Evolutionary conservation across 1,139 yeast genomes (phyloP), one percentile per base, ranked within the genome.

Genomic region (Diutina catenulata): DNA sequence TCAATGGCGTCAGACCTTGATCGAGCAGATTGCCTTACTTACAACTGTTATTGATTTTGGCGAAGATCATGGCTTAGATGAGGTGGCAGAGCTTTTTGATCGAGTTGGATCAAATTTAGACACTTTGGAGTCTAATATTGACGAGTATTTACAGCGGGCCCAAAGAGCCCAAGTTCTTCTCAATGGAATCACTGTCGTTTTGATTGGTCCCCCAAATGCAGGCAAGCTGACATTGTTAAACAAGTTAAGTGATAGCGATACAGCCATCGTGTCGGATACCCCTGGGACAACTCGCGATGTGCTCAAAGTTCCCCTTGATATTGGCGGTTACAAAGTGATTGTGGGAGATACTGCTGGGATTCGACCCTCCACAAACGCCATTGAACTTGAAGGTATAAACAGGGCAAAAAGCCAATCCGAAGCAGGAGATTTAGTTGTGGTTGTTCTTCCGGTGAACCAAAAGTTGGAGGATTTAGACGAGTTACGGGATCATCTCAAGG

Each of bases 211-310:
- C 4, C 96, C 98, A 1, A 91, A 91, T 56, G 96, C 95, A 1
- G 99, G 99, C 0, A 91, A 91, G 53, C 87, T 96, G 2, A 83
- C 95, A 1, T 59, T 91, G 11, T 57, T 91, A 37, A 91, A 93
- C 49, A 51, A 60, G 10, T 58, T 91, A 11, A 86, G 91, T 0
- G 71, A 79, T 43, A 74, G 82, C 37, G 94, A 88, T 28, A 84
- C 88, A 10, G 94, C 96, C 0, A 87, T 91, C 29, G 98, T 93
- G 0, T 86, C 95, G 51, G 77, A 77, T 38, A 74, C 83, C 3
- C 94, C 95, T 1, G 99, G 99, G 0, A 91, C 98, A 0, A 91
- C 99, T 0, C 68, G 99, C 50, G 98, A 91, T 53, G 64, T 84
- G 0, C 70, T 93, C 16, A 94, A 87, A 47, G 74, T 87, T 1